A percentile compares a stretch with the other conserved stretches of the same genome.
These are phyloP conservation scores for Lathyrus oleraceus DNA, from an alignment of 306 rosid genomes.

Conservation along the genomic window DNA sequence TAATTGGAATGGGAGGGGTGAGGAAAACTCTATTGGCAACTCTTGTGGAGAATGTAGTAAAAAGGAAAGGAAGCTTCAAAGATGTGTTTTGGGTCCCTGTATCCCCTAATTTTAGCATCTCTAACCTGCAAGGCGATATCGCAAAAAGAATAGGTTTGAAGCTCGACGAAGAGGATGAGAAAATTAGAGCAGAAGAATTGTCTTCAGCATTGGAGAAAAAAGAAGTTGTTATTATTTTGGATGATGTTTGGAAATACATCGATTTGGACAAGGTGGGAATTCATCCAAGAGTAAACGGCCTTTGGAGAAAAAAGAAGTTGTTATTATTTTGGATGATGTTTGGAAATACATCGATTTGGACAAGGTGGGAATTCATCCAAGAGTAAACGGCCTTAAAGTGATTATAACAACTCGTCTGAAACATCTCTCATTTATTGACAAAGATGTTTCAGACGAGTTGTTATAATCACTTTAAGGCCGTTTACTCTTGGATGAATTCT, in stretches of 20 bases:
- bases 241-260: slow-evolving; percentile 41
- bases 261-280: slow-evolving; percentile 32
- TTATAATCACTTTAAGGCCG: slow-evolving; percentile 35
- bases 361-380: slow-evolving; percentile 29
- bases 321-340: slow-evolving; percentile 43
- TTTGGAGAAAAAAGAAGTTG: neutral
- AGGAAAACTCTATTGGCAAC: neutral
- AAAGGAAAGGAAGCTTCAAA: neutral
- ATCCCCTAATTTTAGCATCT: slow-evolving; percentile 25
- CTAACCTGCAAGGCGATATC: slow-evolving; percentile 23
- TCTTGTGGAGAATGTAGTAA: slow-evolving; percentile 13
- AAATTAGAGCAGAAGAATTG: neutral
- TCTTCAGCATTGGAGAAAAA: neutral
- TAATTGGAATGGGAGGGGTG: neutral
- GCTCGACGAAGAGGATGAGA: slow-evolving; percentile 9
- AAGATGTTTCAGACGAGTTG: slow-evolving; percentile 34
- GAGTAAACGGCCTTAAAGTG: slow-evolving; percentile 23
- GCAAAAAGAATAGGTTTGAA: slow-evolving; percentile 17
- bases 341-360: slow-evolving; percentile 30
- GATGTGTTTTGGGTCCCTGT: slow-evolving; percentile 34
- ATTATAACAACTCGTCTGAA: slow-evolving; percentile 34
- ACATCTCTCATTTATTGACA: slow-evolving; percentile 32
- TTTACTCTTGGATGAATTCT: slow-evolving; percentile 18
- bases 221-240: slow-evolving; percentile 32
- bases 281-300: neutral